Base-by-base conservation (phyloP, 495 filamentous ascomycete genomes). In the Aspergillus biplanus region DNA sequence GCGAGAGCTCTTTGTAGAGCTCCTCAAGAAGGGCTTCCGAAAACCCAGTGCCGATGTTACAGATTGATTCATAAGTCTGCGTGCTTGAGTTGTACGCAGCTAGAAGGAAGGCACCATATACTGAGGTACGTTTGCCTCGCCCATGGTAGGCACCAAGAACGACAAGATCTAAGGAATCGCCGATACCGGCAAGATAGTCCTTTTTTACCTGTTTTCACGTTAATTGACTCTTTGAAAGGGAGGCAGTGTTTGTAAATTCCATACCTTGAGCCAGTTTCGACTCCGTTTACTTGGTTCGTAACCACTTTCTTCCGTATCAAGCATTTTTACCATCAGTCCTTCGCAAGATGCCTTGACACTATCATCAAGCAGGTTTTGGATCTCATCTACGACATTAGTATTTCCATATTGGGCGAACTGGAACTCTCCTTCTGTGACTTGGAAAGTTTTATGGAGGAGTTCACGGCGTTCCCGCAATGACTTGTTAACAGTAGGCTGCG, bases 251-350 rank as follows among this genome's bases (percentile, higher is more conserved):
- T 21, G 6, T 8, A 15, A 16, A 21, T 33, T 33, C 63, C 75
- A 56, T 80, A 91, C 92, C 85, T 99, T 99, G 34, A 99, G 87
- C 95, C 95, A 99, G 68, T 99, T 99, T 32, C 92, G 90, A 81
- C 90, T 93, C 52, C 95, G 88, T 74, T 96, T 97, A 73, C 89
- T 92, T 4, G 95, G 95, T 80, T 98, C 93, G 67, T 99, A 99
- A 63, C 90, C 90, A 69, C 90, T 94, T 72, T 96, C 92, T 0
- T 83, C 76, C 3, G 94, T 96, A 69, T 97, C 92, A 56, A 99
- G 78, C 94, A 98, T 99, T 78, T 99, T 99, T 11, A 99, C 95
- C 95, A 99, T 99, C 37, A 99, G 78, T 6, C 95, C 95, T 79
- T 99, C 95, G 68, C 95, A 99, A 0, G 91, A 92, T 8, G 93